Base-by-base conservation (phyloP, 306 rosid species). In the Begonia loranthoides region DNA sequence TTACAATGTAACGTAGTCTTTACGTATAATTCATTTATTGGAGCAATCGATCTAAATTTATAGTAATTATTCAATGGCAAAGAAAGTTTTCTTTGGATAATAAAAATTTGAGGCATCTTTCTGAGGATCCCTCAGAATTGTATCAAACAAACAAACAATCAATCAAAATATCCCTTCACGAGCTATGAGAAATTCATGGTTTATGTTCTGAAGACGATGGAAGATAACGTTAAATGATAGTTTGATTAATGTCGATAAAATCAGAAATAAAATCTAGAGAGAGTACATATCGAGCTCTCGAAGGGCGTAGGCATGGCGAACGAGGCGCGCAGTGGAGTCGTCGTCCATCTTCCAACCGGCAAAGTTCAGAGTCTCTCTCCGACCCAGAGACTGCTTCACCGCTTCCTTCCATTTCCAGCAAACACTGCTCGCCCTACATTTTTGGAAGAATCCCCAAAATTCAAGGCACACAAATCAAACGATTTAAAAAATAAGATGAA, bases 301-400 rank as follows among this genome's bases (percentile, higher is more conserved):
- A 71, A 90, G 87, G 64, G 73, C 76, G 73, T 82, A 80, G 15
- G 99, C 95, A 64, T 62, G 69, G 56, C 59, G 73, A 74, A 90
- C 84, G 9, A 86, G 67, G 64, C 95, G 92, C 57, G 92, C 77
- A 0, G 82, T 78, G 68, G 95, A 82, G 38, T 86, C 82, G 67
- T 90, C 95, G 41, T 90, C 95, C 99, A 90, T 90, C 56, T 73
- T 79, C 84, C 83, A 78, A 64, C 92, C 94, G 12, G 88, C 87
- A 72, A 90, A 82, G 68, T 88, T 80, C 52, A 92, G 70, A 68
- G 59, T 62, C 54, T 76, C 70, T 57, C 74, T 86, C 9, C 78
- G 54, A 19, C 87, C 84, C 44, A 90, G 46, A 53, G 95, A 86
- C 54, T 64, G 88, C 51, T 70, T 80, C 65, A 78, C 94, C 49